Base-by-base conservation (phyloP, 129 eudicot genomes). In the Arctium lappa region DNA sequence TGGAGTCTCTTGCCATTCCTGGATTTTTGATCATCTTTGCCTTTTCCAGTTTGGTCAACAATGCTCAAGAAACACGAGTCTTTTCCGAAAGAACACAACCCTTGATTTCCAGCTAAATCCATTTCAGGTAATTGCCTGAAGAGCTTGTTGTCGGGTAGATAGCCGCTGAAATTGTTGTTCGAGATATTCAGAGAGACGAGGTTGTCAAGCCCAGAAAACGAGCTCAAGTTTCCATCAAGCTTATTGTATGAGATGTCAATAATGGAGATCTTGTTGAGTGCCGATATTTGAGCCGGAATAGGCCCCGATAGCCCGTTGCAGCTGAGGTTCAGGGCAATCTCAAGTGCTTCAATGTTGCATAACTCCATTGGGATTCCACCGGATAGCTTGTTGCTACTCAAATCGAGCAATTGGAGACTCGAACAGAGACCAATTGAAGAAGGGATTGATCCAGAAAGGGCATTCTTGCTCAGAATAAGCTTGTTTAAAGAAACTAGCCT, bases 161-260 rank as follows among this genome's bases (percentile, higher is more conserved):
- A 40, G 44, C 94, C 94, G 0, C 91, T 88, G 46, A 90, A 88
- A 84, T 88, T 79, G 44, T 90, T 90, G 74, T 86, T 82, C 0
- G 94, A 90, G 13, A 90, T 87, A 76, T 88, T 86, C 60, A 90
- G 75, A n/a, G 85, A 86, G 33, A 90, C 94, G 32, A 90, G 94
- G 56, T 88, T 90, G 68, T 90, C 91, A 6, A 90, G 89, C 86
- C 77, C 66, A 50, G 88, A 68, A 5, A 88, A 74, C 15, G 81
- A 84, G 75, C 69, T 46, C 75, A 90, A 85, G 85, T 87, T 84
- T 76, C 94, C 94, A 38, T 81, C 46, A 73, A 90, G 72, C 88
- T 62, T 84, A 73, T 90, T 90, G 72, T 86, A 89, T 40, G 94
- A 90, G 18, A 90, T 78, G 34, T 90, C 94, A 79, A 88, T 84